Evolutionary conservation across 2,329 filamentous ascomycete genomes (phyloP), one percentile per base, ranked within the genome.

Genomic region (Cercospora sp.): DNA sequence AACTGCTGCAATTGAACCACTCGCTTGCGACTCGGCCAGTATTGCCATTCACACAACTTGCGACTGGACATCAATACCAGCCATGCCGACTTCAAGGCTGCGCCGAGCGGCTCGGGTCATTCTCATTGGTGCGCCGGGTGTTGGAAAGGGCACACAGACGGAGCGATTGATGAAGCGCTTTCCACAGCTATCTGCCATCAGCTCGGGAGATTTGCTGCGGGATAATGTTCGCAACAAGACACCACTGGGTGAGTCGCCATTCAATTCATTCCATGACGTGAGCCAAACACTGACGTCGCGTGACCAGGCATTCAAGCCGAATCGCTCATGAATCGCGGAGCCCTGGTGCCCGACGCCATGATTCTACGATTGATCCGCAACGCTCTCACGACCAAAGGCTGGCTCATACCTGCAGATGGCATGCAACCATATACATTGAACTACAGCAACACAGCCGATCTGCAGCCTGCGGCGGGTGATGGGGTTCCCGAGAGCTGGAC

Each of bases 141-240:
- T 97, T 66, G 95, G 95, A 70, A 99, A 99, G 81, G 95, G 76
- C 70, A 99, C 95, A 3, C 95, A 99, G 83, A 93, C 92, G 62
- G 92, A 96, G 80, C 89, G 95, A 69, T 85, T 99, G 70, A 89
- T 98, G 73, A 84, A 89, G 74, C 89, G 91, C 73, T 99, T 95
- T 78, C 92, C 94, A 3, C 91, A 97, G 77, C 85, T 99, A 58
- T 91, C 92, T 63, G 90, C 93, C 18, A 94, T 99, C 80, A 96
- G 93, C 81, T 97, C 95, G 3, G 95, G 95, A 69, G 94, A 99
- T 80, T 84, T 99, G 16, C 83, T 99, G 67, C 90, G 95, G 70
- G 89, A 93, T 78, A 96, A 98, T 90, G 94, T 99, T 76, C 91
- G 95, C 81, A 90, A 89, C 67, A 88, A 89, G 78, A 97, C 94